Evolutionary conservation across 768 basidiomycete genomes (phyloP).

Genomic region (Krasilnikovozyma curviuscula): DNA sequence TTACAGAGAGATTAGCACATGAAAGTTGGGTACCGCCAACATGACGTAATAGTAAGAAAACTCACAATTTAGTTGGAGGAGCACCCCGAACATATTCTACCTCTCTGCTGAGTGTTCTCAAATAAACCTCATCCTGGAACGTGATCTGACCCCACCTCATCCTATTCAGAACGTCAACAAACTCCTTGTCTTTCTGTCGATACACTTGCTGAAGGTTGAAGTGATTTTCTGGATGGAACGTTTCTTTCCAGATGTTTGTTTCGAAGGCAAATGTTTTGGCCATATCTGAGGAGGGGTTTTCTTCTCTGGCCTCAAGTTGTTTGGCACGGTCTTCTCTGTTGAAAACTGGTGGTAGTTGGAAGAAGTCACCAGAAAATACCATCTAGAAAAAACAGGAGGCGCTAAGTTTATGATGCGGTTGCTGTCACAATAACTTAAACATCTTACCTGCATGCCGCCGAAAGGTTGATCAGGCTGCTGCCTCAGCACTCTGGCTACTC

Average conservation of each 20-base stretch:
- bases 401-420: not conserved
- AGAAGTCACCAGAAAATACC: not conserved
- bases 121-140: no score
- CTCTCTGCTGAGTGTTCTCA: no score
- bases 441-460: slow-evolving; percentile 1
- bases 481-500: not conserved
- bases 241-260: slow-evolving; percentile 50
- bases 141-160: slow-evolving; percentile 97
- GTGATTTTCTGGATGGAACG: slow-evolving; percentile 46
- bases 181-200: slow-evolving; percentile 77
- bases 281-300: no score
- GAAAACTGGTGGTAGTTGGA: not conserved
- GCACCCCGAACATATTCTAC: no score
- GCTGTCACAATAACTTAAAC: not conserved
- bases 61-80: no score
- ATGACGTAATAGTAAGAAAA: no score
- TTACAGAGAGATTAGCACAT: no score
- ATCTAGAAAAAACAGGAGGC: not conserved
- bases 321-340: not conserved
- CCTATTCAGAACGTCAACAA: slow-evolving; percentile 91
- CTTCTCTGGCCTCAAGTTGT: slow-evolving; percentile 2
- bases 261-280: slow-evolving; percentile 95
- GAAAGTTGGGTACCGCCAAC: no score
- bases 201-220: slow-evolving; percentile 90
- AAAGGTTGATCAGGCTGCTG: not conserved